These are phyloP conservation scores for Veloporphyrellus conicus DNA, from an alignment of 1,284 basidiomycete genomes.

Conservation along the genomic window DNA sequence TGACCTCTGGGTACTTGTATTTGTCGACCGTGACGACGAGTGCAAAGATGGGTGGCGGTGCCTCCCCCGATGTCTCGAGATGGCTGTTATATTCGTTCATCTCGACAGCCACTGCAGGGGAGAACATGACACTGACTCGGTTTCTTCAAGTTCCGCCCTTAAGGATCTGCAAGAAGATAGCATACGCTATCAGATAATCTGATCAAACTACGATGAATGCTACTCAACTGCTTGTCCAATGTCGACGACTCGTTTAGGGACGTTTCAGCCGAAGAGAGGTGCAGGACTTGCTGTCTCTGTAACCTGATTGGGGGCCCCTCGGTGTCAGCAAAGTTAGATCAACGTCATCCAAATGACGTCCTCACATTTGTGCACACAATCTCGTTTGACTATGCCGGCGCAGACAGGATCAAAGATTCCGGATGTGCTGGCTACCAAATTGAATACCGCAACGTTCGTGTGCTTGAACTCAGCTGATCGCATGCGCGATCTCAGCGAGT, in stretches of 20 bases:
- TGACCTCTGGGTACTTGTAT: constrained; percentile 43
- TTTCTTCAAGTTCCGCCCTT: not conserved
- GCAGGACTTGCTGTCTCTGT: not conserved
- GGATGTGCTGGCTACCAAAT: too few species aligned
- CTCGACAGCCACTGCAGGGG: too few species aligned
- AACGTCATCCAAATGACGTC: not conserved
- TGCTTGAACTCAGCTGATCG: too few species aligned
- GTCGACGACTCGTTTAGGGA: too few species aligned
- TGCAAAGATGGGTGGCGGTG: constrained; percentile 42
- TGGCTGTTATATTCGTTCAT: not conserved
- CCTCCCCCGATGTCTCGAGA: not conserved
- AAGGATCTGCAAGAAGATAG: not conserved
- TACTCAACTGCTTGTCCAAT: not conserved
- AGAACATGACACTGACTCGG: not conserved
- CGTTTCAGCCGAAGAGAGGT: not conserved
- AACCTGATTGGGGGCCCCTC: not conserved
- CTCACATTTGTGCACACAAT: too few species aligned
- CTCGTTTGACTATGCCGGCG: too few species aligned
- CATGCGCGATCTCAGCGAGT: too few species aligned
- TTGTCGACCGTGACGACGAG: constrained; percentile 57
- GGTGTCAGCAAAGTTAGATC: not conserved
- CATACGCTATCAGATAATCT: not conserved
- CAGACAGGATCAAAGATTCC: too few species aligned
- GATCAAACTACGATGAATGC: not conserved
- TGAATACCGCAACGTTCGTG: too few species aligned